Base-by-base conservation (phyloP, 192 early-diverging fungal genomes). In the Cladochytrium replicatum region DNA sequence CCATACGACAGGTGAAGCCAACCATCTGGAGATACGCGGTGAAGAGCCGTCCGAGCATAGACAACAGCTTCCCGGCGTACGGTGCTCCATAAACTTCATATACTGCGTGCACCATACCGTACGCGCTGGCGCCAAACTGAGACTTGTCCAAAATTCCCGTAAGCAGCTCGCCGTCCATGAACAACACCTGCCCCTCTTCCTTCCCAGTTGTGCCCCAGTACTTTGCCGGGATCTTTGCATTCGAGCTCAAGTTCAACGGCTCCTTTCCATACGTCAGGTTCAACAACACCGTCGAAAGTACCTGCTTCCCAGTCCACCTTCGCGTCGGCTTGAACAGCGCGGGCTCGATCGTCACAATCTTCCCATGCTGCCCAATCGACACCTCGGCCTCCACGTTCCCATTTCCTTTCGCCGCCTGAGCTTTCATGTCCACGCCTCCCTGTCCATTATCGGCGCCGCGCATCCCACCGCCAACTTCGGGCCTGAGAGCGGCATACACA, bases 261-360 rank as follows among this genome's bases (percentile, higher is more conserved):
- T 76, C 64, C 26, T 69, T 64, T 44, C 71, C 74, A 1, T 58
- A 43, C 29, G 88, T 90, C 61, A 99, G 70, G 68, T 99, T 99
- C 55, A 84, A 63, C 31, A 99, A 60, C 43, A 99, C 69, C n/a
- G 91, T 92, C 1, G 90, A 85, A 39, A 83, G 68, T 3, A 97
- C 78, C 68, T 99, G 94, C 72, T 99, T 99, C 34, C 97, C 97
- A 2, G 94, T 97, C 97, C 97, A 99, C 48, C 88, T 58, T 13
- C 77, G 80, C 23, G 54, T 58, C 3, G 97, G 97, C 69, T 88
- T 90, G 65, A 80, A 66, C 38, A 95, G 78, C 2, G 93, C 79
- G 28, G 97, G 96, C 37, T 85, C 83, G 21, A 93, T 55, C n/a
- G 79, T 86, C 31, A 87, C 57, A 25, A 99, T 77, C 58, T 71